Evolutionary conservation across 1,284 basidiomycete species (phyloP), one percentile per base, ranked within the genome.

Genomic region (Pascua sp.): DNA sequence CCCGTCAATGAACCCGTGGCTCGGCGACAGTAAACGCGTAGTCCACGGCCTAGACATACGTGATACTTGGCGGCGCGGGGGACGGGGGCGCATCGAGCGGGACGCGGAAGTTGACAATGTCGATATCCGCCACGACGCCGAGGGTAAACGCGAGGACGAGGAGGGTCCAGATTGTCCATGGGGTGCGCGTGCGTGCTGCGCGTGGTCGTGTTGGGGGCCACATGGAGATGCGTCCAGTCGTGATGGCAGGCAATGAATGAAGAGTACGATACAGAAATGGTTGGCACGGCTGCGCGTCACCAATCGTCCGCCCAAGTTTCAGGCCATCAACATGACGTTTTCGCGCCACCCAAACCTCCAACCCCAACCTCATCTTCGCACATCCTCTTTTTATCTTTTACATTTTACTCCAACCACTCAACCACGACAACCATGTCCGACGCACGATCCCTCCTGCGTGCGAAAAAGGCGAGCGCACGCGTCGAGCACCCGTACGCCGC

Each of bases 371-470:
- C 42, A 15, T 12, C 42, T 18, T 37, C n/a, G 24, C 24, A 32
- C 7, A 3, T 32, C 4, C 42, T 43, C 13, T 15, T 1, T 17
- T n/a, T 11, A 39, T 43, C 51, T 15, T 32, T 10, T 38, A 44
- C 24, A 7, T 7, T 32, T 32, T n/a, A n/a, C n/a, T n/a, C n/a
- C n/a, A n/a, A n/a, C n/a, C n/a, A n/a, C n/a, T 46, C 40, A 18
- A 15, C 17, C 32, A 36, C 16, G 12, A n/a, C 43, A 44, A 13
- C 50, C 16, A 49, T 42, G 32, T 74, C 76, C 70, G 77, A 78
- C 70, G 77, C 76, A 1, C 65, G 68, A 61, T 71, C 76, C 15
- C 68, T 78, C 9, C 63, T 78, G 12, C 61, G 77, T 48, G 77
- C 76, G 38, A 71, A 77, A 53, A 78, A 77, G 63, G 75, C 76